These are phyloP conservation scores for Aspergillus asperescens DNA, from an alignment of 495 filamentous ascomycete genomes.

Conservation along the genomic window DNA sequence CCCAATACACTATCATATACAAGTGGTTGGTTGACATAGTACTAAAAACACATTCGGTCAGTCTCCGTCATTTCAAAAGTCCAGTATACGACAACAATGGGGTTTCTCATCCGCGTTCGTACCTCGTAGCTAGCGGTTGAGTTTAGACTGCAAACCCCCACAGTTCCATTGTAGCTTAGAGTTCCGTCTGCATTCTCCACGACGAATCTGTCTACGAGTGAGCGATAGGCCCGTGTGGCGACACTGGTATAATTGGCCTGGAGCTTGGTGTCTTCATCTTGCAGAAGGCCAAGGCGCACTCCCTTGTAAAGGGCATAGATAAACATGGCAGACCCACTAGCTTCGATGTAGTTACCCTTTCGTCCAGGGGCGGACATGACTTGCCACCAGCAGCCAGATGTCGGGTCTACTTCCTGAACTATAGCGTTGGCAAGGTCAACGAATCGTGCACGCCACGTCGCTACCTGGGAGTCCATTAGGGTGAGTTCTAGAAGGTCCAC, in stretches of 20 bases:
- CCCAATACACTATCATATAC: conserved; percentile 44
- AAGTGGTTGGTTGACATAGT: conserved; percentile 43
- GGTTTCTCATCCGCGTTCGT: conserved; percentile 14
- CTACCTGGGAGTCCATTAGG: conserved; percentile 19
- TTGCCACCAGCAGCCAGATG: conserved; percentile 56
- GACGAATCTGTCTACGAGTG: conserved; percentile 39
- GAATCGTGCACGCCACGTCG: conserved; percentile 34
- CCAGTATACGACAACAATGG: too few relatives aligned
- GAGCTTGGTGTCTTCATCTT: not conserved
- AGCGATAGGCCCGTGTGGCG: conserved; percentile 35
- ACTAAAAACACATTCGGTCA: conserved; percentile 29
- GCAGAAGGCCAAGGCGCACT: conserved; percentile 41
- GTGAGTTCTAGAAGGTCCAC: conserved; percentile 48
- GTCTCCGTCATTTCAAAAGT: not conserved
- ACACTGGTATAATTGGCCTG: not conserved
- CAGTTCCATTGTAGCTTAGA: conserved; percentile 50
- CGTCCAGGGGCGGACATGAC: conserved; percentile 46
- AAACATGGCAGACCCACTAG: conserved; percentile 57
- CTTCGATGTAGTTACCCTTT: conserved; percentile 57
- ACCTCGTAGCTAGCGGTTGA: conserved; percentile 45
- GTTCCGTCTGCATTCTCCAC: conserved; percentile 33
- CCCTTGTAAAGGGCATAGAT: conserved; percentile 52
- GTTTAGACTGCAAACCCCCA: conserved; percentile 49
- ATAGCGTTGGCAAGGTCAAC: conserved; percentile 37
- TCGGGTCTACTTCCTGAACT: conserved; percentile 37